Evolutionary conservation across 257 asterid species (phyloP), one percentile per base, ranked within the genome.

Genomic region (Forsythia suspensa): DNA sequence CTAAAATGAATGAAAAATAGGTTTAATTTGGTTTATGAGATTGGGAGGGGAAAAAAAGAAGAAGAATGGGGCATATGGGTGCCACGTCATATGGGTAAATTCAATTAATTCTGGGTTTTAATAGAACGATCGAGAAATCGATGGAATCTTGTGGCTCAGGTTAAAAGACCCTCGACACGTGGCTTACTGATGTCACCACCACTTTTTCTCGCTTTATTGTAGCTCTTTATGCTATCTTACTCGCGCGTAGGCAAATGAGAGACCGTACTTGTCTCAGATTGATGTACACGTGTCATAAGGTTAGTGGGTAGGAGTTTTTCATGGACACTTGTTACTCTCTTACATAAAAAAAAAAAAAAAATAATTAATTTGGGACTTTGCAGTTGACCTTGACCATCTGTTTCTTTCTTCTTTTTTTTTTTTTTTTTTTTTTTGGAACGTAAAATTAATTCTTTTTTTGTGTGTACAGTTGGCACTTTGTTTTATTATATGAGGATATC

Each of bases 121-220:
- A 70, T 77, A 77, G 89, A 87, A 87, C 44, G 78, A 73, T 82
- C 86, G 88, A 89, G 91, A 90, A 89, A 81, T 86, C 82, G 72
- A 61, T 81, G 85, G 89, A 78, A 73, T 87, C 89, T 82, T 88
- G 98, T 94, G 97, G 98, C 89, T 88, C 71, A 75, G 70, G 86
- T 78, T 90, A 51, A 89, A 90, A 76, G 92, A 84, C 77, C 81
- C 39, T 20, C 6, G 80, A 88, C 93, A 90, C 92, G 92, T 92
- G 98, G 93, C 84, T 34, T 11, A 81, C 86, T 70, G 42, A 75
- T 67, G 88, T 85, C 89, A 81, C 84, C 86, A 77, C 55, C 73
- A 29, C 36, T 83, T 82, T 84, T 77, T 82, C 72, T 24, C 43
- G 41, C 15, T 38, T 73, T 74, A 68, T 68, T 57, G 13, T 44